Evolutionary conservation across 768 basidiomycete species (phyloP).

Genomic region (Harrya chromipes): DNA sequence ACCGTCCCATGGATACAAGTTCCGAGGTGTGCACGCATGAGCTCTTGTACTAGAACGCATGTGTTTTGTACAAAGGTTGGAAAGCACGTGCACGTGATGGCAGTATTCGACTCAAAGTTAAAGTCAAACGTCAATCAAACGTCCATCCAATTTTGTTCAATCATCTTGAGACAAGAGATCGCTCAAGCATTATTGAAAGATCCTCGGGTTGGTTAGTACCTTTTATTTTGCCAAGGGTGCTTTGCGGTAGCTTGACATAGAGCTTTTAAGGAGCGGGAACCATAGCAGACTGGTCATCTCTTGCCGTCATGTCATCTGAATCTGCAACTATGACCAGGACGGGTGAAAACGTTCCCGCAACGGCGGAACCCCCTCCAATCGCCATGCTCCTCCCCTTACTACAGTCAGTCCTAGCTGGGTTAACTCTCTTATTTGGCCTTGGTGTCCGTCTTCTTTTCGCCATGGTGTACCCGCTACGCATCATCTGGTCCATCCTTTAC

Average conservation of each 20-base stretch:
- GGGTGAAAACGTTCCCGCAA: background rate
- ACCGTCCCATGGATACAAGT: too few relatives aligned
- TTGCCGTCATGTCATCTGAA: slow-evolving; percentile 6
- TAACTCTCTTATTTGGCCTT: slow-evolving; percentile 15
- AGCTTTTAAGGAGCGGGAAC: background rate
- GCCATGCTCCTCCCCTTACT: slow-evolving; percentile 21
- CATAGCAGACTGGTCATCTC: background rate
- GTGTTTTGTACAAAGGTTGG: too few relatives aligned
- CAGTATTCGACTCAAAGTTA: too few relatives aligned
- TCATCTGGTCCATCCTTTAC: slow-evolving; percentile 24
- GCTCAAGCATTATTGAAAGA: background rate
- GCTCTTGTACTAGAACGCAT: too few relatives aligned
- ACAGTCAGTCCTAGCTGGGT: slow-evolving; percentile 3
- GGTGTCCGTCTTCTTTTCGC: slow-evolving; percentile 10
- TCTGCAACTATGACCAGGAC: background rate
- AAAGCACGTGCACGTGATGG: slow-evolving; percentile 3
- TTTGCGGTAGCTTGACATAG: background rate
- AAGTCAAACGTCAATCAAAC: too few relatives aligned
- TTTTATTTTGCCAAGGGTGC: background rate
- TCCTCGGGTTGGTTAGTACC: background rate
- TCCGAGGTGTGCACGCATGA: too few relatives aligned
- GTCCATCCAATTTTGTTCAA: too few relatives aligned
- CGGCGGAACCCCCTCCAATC: slow-evolving; percentile 23
- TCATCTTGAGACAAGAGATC: background rate
- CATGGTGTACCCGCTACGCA: slow-evolving; percentile 16